A percentile compares a stretch with the other conserved stretches of the same genome.
phyloP scores from a whole-genome alignment of 371 early-diverging fungal genomes.

The Funneliformis caledonium region DNA sequence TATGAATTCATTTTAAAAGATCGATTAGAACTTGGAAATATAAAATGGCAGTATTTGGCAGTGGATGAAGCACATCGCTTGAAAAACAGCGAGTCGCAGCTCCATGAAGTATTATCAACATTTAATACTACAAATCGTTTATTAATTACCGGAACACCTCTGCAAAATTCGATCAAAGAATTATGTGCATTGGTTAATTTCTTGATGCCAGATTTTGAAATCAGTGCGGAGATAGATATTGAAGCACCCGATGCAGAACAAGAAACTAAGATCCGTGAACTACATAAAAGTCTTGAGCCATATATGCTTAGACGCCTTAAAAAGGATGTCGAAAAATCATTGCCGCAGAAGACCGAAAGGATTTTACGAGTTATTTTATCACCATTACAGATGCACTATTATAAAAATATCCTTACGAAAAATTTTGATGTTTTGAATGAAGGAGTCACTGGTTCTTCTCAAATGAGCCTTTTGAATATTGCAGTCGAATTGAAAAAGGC shows the following conservation, averaged over 20 bases:
- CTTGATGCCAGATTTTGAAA: constrained; percentile 75
- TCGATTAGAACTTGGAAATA: constrained; percentile 68
- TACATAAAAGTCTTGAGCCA: constrained; percentile 84
- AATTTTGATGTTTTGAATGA: constrained; percentile 91
- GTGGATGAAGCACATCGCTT: constrained; percentile 94
- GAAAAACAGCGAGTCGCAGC: constrained; percentile 87
- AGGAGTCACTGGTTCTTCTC: constrained; percentile 78
- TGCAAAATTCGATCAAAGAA: constrained; percentile 90
- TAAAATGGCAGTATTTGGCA: constrained; percentile 87
- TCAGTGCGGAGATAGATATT: constrained; percentile 40
- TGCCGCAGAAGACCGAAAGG: constrained; percentile 94
- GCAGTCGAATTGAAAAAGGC: constrained; percentile 98
- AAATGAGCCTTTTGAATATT: constrained; percentile 91
- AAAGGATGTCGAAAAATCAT: constrained; percentile 96
- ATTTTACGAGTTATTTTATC: constrained; percentile 94
- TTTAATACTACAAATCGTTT: constrained; percentile 82
- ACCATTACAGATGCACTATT: constrained; percentile 86
- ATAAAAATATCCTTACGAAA: constrained; percentile 91
- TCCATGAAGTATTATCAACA: constrained; percentile 79
- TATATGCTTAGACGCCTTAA: constrained; percentile 95
- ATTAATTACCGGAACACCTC: constrained; percentile 89
- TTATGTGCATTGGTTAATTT: constrained; percentile 80
- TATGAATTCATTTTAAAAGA: constrained; percentile 96
- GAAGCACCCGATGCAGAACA: constrained; percentile 69
- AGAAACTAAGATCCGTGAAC: constrained; percentile 80